Evolutionary conservation across 208 protist species (phyloP).

Genomic region (Porcisia deanei): DNA sequence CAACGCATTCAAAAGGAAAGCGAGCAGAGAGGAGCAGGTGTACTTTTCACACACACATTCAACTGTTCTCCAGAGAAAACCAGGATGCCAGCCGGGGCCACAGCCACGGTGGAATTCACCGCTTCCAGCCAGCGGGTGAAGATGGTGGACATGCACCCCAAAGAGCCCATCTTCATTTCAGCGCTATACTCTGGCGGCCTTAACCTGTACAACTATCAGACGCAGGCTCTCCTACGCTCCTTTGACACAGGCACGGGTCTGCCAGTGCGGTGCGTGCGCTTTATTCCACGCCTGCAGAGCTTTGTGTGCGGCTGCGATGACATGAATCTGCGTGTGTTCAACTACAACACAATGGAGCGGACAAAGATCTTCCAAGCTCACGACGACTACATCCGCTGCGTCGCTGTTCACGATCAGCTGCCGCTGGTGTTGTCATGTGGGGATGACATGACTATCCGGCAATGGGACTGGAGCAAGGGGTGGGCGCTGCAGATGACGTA

Average conservation of each 20-base stretch:
- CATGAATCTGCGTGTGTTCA: conserved; percentile 95
- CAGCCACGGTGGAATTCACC: conserved; percentile 56
- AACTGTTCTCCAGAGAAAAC: background rate
- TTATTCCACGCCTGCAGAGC: conserved; percentile 97
- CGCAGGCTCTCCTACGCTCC: conserved; percentile 95
- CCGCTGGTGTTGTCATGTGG: conserved; percentile 95
- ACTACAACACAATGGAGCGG: conserved; percentile 99
- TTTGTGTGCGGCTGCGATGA: conserved; percentile 97
- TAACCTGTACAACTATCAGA: conserved; percentile 98
- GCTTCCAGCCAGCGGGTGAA: conserved; percentile 97
- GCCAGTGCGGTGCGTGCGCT: conserved; percentile 95
- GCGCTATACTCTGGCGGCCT: conserved; percentile 95
- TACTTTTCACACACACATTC: background rate
- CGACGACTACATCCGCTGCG: conserved; percentile 96
- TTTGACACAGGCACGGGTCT: conserved; percentile 95
- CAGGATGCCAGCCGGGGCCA: conserved; percentile 22
- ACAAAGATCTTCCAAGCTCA: conserved; percentile 97
- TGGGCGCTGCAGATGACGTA: conserved; percentile 94
- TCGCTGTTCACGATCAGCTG: conserved; percentile 98
- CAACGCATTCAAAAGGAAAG: background rate
- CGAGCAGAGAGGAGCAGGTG: background rate
- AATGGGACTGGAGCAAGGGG: conserved; percentile 98
- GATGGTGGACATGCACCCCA: conserved; percentile 98
- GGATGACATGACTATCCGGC: conserved; percentile 98
- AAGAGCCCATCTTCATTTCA: conserved; percentile 96